Conservation (phyloP, 139 green algal species). For the Diplosphaera chodatii region DNA sequence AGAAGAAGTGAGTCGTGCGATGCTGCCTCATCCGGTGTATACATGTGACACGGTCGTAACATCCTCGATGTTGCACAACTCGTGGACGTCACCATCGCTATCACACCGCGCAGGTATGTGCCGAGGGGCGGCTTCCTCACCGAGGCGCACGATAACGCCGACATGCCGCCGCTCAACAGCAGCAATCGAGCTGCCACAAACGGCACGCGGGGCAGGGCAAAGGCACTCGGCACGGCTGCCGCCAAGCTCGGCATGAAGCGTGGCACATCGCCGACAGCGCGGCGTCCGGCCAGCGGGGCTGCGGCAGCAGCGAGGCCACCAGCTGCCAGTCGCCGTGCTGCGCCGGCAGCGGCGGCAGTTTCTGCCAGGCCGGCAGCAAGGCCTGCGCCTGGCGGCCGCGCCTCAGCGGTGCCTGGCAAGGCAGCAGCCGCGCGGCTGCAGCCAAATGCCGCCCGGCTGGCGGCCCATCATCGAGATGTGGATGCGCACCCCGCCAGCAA, state of each 20-base stretch:
- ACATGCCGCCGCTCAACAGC: background rate
- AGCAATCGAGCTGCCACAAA: background rate
- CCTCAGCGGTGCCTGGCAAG: too few relatives aligned
- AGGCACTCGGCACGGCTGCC: background rate
- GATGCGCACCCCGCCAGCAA: background rate
- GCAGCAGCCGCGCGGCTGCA: too few relatives aligned
- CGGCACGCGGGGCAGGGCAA: background rate
- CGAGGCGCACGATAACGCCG: background rate
- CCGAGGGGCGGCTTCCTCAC: constrained; percentile 31
- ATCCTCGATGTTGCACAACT: too few relatives aligned
- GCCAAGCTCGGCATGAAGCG: background rate
- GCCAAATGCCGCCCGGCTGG: too few relatives aligned
- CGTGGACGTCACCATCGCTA: background rate
- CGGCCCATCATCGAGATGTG: background rate
- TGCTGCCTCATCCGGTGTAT: too few relatives aligned
- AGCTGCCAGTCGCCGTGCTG: background rate
- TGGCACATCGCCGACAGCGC: background rate
- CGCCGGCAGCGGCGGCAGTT: too few relatives aligned
- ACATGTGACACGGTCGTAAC: too few relatives aligned
- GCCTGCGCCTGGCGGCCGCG: background rate
- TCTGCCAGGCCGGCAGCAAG: background rate
- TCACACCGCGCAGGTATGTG: constrained; percentile 19
- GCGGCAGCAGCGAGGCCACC: background rate
- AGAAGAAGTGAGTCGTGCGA: constrained; percentile 4
- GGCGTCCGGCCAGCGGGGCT: too few relatives aligned